Evolutionary conservation across 768 basidiomycete genomes (phyloP), one percentile per base, ranked within the genome.

Genomic region (Amanita exitialis): DNA sequence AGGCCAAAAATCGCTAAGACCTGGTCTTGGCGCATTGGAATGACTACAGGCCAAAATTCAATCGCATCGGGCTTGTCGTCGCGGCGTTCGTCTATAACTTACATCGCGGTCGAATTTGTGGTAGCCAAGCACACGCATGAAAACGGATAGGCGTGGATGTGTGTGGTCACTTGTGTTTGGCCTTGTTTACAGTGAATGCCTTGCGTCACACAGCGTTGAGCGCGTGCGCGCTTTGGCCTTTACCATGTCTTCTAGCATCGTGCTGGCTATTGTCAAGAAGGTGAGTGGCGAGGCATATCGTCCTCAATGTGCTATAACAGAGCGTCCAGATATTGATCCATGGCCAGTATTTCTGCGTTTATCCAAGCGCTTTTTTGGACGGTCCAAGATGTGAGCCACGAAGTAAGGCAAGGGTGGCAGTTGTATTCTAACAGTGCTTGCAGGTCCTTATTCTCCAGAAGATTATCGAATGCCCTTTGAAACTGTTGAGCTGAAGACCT

Each of bases 341-440:
- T 23, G 48, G 48, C 23, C 48, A 49, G 13, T 28, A 39, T 30
- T 49, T 39, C 38, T 49, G 48, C 16, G 48, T 49, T 6, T 49
- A 49, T 16, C 48, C 48, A 9, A 49, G 36, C 18, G 48, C 48
- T 41, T 49, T 39, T 30, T 10, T 39, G n/a, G 48, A 49, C 13
- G 27, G 27, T 9, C 36, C 48, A 41, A 41, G 48, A 49, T 41
- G 48, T 41, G 25, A 38, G 36, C 2, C 1, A 27, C 8, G 7
- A 12, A 28, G 10, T n/a, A 21, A 7, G 15, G 12, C n/a, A 37
- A 41, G 39, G n/a, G 35, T 38, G 37, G 21, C n/a, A 12, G 9
- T 16, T 6, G 16, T 8, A 18, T 38, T 49, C 38, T 49, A 25
- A 49, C 1, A 18, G 27, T 38, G 37, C 13, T 20, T 27, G 3